Evolutionary conservation across 352 stramenopile genomes (phyloP).

Genomic region (Globisporangium polare): DNA sequence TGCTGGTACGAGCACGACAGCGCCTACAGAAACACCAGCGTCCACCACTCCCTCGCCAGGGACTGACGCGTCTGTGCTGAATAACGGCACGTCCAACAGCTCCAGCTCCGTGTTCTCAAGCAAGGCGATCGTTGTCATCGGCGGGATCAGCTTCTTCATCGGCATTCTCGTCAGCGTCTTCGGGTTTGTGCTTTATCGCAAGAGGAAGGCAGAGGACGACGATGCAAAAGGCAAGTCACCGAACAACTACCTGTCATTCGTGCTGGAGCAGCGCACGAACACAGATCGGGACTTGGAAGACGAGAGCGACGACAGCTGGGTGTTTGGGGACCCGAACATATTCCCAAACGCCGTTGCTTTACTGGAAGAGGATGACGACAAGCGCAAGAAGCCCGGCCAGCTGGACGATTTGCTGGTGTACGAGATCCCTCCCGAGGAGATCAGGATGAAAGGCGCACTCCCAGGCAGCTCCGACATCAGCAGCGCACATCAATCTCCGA

Average conservation of each 20-base stretch:
- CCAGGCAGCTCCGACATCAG: neutral
- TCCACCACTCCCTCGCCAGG: neutral
- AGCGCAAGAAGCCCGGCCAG: conserved; percentile 43
- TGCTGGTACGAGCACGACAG: neutral
- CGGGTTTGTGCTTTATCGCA: conserved; percentile 34
- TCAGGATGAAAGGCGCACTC: conserved; percentile 41
- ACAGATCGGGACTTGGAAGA: conserved; percentile 32
- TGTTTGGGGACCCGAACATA: conserved; percentile 39
- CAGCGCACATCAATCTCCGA: conserved; percentile 12
- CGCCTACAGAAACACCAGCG: neutral
- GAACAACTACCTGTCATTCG: conserved; percentile 28
- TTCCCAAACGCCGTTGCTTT: conserved; percentile 46
- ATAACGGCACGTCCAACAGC: conserved; percentile 6
- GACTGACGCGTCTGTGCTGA: neutral
- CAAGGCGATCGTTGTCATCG: conserved; percentile 46
- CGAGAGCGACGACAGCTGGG: conserved; percentile 41
- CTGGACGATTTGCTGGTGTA: conserved; percentile 72
- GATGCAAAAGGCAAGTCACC: conserved; percentile 21
- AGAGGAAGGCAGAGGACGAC: conserved; percentile 18
- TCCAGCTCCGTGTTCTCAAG: conserved; percentile 28
- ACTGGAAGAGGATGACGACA: conserved; percentile 49
- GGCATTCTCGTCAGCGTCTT: conserved; percentile 35
- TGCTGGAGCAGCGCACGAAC: conserved; percentile 22
- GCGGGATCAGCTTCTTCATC: conserved; percentile 42
- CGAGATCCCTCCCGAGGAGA: conserved; percentile 69